Conservation (phyloP, 371 early-diverging fungal genomes). For the Rhizopus delemar region DNA sequence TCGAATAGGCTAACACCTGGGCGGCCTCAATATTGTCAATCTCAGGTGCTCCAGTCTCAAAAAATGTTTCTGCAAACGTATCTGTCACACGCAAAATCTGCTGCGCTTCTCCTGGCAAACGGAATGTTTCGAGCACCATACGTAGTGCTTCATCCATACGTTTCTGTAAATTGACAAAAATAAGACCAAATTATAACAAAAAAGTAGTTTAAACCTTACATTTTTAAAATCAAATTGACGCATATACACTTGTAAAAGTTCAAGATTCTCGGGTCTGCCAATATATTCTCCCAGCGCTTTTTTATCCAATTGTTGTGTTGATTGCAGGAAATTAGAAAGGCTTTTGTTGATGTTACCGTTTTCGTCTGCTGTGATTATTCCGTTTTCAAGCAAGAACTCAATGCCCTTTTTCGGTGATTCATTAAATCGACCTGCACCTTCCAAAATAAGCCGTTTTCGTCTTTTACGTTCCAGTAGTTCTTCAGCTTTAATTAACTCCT, state of each 20-base stretch:
- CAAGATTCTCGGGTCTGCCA: constrained; percentile 80
- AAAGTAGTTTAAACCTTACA: constrained; percentile 30
- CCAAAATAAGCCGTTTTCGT: constrained; percentile 72
- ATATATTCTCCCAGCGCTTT: constrained; percentile 85
- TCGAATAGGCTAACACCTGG: constrained; percentile 82
- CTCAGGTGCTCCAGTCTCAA: constrained; percentile 61
- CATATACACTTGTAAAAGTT: constrained; percentile 77
- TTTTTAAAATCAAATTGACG: constrained; percentile 82
- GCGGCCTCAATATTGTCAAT: constrained; percentile 75
- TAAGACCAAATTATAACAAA: no score
- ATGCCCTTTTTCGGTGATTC: constrained; percentile 85
- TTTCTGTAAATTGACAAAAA: constrained; percentile 38
- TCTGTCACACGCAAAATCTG: constrained; percentile 92
- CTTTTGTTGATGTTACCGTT: constrained; percentile 56
- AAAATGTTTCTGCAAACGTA: constrained; percentile 80
- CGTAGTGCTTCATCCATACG: constrained; percentile 89
- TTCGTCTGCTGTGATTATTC: constrained; percentile 48
- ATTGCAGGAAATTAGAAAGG: constrained; percentile 71
- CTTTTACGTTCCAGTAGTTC: constrained; percentile 42
- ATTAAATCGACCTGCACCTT: constrained; percentile 84
- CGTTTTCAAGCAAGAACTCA: constrained; percentile 59
- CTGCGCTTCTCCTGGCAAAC: constrained; percentile 93
- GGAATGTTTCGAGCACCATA: constrained; percentile 80
- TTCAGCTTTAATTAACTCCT: constrained; percentile 6
- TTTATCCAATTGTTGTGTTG: constrained; percentile 78